Conservation (phyloP, 2,329 filamentous ascomycete genomes). For the Aspergillus hiratsukae region DNA sequence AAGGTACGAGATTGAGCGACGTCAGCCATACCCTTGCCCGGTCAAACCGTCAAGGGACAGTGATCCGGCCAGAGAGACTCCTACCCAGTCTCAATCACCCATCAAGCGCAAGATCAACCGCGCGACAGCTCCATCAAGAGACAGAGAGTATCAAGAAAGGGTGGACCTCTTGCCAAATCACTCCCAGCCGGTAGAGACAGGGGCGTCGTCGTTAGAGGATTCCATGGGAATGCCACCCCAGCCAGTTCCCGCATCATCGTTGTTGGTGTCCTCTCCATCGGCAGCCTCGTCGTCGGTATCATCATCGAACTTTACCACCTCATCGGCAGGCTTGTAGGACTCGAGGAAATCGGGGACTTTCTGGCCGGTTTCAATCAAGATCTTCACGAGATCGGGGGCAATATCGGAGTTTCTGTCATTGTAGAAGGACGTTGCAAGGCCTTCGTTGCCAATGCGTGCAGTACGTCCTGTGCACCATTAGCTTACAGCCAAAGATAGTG, state of each 20-base stretch:
- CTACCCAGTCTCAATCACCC: not conserved
- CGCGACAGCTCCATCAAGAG: not conserved
- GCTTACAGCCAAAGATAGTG: not conserved
- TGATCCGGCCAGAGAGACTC: not conserved
- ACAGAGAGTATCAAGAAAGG: not conserved
- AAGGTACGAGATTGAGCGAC: not conserved
- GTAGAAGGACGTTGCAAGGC: slow-evolving; percentile 85
- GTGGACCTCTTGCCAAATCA: not conserved
- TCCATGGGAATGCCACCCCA: slow-evolving; percentile 15
- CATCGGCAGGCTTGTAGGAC: slow-evolving; percentile 44
- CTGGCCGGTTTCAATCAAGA: slow-evolving; percentile 75
- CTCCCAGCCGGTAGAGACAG: not conserved
- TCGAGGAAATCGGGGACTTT: slow-evolving; percentile 77
- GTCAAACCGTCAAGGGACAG: not conserved
- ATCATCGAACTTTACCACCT: slow-evolving; percentile 49
- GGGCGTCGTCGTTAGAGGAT: slow-evolving; percentile 6
- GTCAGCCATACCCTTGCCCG: not conserved
- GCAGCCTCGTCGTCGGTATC: slow-evolving; percentile 45
- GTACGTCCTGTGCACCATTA: slow-evolving; percentile 64
- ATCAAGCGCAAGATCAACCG: not conserved
- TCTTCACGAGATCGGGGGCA: slow-evolving; percentile 69
- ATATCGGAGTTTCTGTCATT: slow-evolving; percentile 71
- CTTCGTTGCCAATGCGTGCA: slow-evolving; percentile 83
- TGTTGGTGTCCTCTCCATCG: slow-evolving; percentile 1
- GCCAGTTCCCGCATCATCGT: slow-evolving; percentile 9